Conservation (phyloP, 345 rosid species). For the Murraya koenigii region DNA sequence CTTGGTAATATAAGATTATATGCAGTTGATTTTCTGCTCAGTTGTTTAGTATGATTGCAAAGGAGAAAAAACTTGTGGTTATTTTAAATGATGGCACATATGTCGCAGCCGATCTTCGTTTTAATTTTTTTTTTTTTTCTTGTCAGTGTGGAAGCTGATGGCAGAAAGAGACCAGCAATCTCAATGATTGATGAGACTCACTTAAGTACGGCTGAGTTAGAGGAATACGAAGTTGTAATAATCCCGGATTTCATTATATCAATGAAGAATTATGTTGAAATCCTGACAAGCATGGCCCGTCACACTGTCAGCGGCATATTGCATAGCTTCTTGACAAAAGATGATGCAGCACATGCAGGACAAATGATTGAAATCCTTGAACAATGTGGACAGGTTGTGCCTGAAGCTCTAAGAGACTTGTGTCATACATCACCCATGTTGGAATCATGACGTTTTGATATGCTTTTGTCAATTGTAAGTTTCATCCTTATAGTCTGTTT, state of each 20-base stretch:
- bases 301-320: slow-evolving; percentile 41
- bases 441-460: slow-evolving; percentile 7
- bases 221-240: slow-evolving; percentile 40
- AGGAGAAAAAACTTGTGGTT: too few species aligned
- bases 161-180: slow-evolving; percentile 31
- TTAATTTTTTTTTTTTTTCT: not conserved
- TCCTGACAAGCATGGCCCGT: slow-evolving; percentile 56
- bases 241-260: slow-evolving; percentile 42
- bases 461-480: not conserved
- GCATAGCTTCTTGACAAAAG: slow-evolving; percentile 44
- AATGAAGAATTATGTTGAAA: slow-evolving; percentile 30
- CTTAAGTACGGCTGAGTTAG: slow-evolving; percentile 31
- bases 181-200: slow-evolving; percentile 33
- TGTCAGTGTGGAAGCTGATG: slow-evolving; percentile 22
- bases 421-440: slow-evolving; percentile 12
- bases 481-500: not conserved
- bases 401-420: slow-evolving; percentile 35
- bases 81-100: too few species aligned
- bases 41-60: too few species aligned
- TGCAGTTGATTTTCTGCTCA: not conserved
- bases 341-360: slow-evolving; percentile 34
- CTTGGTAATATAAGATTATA: not conserved
- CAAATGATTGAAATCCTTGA: slow-evolving; percentile 46
- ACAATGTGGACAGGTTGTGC: slow-evolving; percentile 52
- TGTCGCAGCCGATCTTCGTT: not conserved